Evolutionary conservation across 1,139 yeast genomes (phyloP), one percentile per base, ranked within the genome.

Genomic region (Entelexis sorbosivorans): DNA sequence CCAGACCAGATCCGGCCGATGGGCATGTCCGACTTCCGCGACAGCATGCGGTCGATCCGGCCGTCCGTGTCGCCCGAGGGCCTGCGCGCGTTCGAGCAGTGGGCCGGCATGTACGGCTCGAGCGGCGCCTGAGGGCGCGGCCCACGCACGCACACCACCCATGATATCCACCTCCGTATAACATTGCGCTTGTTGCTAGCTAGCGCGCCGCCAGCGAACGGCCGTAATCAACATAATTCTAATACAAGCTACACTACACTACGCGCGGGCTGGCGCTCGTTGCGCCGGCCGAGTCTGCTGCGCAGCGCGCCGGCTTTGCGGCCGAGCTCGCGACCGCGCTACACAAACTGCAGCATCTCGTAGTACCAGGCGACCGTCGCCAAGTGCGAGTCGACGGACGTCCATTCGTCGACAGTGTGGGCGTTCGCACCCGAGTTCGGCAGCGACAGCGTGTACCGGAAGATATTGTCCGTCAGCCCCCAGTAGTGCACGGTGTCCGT

Each of bases 51-150:
- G 53, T 84, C 86, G 59, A 89, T 93, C 54, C 75, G 95, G 54
- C 97, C 98, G 1, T 85, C 96, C 65, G 98, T 93, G 7, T 82
- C 93, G 35, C 73, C 73, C 47, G 96, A 88, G 60, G 95, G 96
- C 14, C 72, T 91, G 51, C 70, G 70, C 46, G 79, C 81, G 51
- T 82, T 80, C 67, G 97, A 87, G 63, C 82, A 86, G 48, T 91
- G 98, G 98, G 95, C 96, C 2, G 65, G 71, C 31, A 75, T 83
- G 65, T 91, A 80, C 67, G 98, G 98, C 2, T 86, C 96, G 8
- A 83, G 93, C 22, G 96, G 96, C 39, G 95, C 87, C 5, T 83
- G 66, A 64, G 24, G 24, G 6, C 24, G 24, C n/a, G n/a, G n/a
- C n/a, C n/a, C n/a, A n/a, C n/a, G n/a, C n/a, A n/a, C n/a, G n/a